Conservation (phyloP, 345 rosid genomes). For the Erucastrum elatum region DNA sequence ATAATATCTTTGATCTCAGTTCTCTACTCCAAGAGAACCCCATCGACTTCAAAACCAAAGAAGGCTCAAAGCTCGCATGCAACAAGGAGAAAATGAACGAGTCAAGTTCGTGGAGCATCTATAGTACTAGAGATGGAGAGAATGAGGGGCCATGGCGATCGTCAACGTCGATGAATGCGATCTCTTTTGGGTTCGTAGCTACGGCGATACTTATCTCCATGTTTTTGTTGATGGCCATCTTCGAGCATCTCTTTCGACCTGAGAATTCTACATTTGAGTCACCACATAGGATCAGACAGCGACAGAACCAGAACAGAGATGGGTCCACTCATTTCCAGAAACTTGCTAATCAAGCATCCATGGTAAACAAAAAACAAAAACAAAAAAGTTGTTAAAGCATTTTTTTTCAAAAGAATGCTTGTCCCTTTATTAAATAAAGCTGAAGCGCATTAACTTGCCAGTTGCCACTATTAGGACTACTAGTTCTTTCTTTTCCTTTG, state of each 20-base stretch:
- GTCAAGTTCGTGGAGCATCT: conserved; percentile 48
- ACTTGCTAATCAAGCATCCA: conserved; percentile 39
- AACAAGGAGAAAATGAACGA: conserved; percentile 44
- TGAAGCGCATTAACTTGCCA: conserved; percentile 32
- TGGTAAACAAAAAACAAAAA: conserved; percentile 16
- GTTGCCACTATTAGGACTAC: conserved; percentile 3
- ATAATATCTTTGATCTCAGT: neutral
- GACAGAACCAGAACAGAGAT: conserved; percentile 37
- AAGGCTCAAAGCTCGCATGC: conserved; percentile 22
- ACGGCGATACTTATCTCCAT: conserved; percentile 84
- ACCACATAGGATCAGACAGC: conserved; percentile 40
- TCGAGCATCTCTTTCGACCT: conserved; percentile 82
- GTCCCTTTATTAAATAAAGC: conserved; percentile 24
- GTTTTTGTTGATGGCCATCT: conserved; percentile 94
- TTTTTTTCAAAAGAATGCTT: conserved; percentile 28
- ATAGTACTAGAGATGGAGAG: conserved; percentile 26
- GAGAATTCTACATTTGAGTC: conserved; percentile 59
- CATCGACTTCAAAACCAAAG: neutral
- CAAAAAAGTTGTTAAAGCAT: conserved; percentile 20
- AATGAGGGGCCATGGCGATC: conserved; percentile 58
- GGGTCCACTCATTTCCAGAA: conserved; percentile 37
- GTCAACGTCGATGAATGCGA: conserved; percentile 75
- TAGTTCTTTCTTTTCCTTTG: neutral
- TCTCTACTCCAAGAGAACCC: neutral
- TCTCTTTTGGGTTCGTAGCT: conserved; percentile 91